phyloP scores from a whole-genome alignment of 1,139 yeast genomes.

The Geotrichum macrosporum region DNA sequence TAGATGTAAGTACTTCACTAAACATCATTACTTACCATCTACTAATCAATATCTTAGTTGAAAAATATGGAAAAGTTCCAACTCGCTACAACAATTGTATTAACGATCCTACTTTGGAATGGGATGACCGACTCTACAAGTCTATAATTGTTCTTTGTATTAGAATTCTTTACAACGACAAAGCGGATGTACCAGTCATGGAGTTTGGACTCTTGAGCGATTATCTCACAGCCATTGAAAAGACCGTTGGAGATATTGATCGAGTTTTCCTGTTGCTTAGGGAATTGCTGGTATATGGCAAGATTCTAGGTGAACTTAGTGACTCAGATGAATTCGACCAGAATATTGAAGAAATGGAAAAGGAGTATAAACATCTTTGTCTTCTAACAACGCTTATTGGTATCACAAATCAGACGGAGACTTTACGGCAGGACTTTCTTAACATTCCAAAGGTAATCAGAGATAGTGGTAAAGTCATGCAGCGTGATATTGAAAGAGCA shows the following conservation, averaged over 20 bases:
- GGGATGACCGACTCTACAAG: slow-evolving; percentile 39
- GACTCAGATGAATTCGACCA: not conserved
- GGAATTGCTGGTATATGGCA: slow-evolving; percentile 24
- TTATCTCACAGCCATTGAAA: slow-evolving; percentile 34
- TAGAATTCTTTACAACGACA: slow-evolving; percentile 35
- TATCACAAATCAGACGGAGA: slow-evolving; percentile 17
- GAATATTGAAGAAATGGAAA: slow-evolving; percentile 28
- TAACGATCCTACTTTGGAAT: slow-evolving; percentile 38
- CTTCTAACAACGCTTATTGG: slow-evolving; percentile 11
- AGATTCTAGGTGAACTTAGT: not conserved
- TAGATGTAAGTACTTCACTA: slow-evolving; percentile 25
- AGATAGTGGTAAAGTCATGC: not conserved
- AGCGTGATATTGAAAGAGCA: slow-evolving; percentile 15
- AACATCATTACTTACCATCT: no score
- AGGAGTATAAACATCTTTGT: slow-evolving; percentile 25
- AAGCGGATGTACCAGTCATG: slow-evolving; percentile 24
- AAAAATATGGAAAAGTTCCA: slow-evolving; percentile 37
- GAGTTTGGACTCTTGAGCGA: slow-evolving; percentile 21
- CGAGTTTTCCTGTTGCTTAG: slow-evolving; percentile 33
- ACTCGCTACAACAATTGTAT: slow-evolving; percentile 34
- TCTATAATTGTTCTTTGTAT: slow-evolving; percentile 35
- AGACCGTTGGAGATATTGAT: slow-evolving; percentile 33
- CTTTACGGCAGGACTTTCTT: slow-evolving; percentile 13
- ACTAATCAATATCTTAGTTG: slow-evolving; percentile 26
- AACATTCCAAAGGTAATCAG: slow-evolving; percentile 5